Percentiles rank a stretch among this genome's conserved stretches.
phyloP scores from a whole-genome alignment of 495 filamentous ascomycete genomes.

The Antarctomyces pellizariae region DNA sequence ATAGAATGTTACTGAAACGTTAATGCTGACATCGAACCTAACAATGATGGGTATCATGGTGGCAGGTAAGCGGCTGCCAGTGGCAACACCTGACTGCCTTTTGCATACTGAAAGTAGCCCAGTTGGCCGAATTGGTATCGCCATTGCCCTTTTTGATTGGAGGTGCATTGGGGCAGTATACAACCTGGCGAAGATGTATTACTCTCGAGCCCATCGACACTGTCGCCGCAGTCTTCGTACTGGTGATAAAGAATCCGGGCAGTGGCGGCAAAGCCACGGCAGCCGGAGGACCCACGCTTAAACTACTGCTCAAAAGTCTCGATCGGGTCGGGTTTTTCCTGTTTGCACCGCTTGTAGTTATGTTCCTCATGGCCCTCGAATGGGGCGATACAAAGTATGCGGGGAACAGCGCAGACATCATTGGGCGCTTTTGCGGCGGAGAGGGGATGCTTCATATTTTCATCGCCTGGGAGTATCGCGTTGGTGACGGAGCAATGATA shows the following conservation, averaged over 20 bases:
- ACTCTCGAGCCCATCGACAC: conserved; percentile 22
- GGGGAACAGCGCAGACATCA: conserved; percentile 17
- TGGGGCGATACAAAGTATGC: conserved; percentile 19
- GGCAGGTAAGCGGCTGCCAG: conserved; percentile 16
- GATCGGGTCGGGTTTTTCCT: conserved; percentile 24
- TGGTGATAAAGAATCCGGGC: conserved; percentile 27
- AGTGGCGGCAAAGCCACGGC: conserved; percentile 10
- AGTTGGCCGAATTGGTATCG: conserved; percentile 21
- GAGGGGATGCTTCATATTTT: conserved; percentile 19
- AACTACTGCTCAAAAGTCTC: conserved; percentile 13
- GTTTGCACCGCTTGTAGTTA: conserved; percentile 15
- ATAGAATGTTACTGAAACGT: too few species aligned
- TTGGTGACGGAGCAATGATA: conserved; percentile 25
- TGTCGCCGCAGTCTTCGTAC: conserved; percentile 20
- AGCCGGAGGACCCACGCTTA: not conserved
- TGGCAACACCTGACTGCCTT: conserved; percentile 2
- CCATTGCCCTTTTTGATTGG: conserved; percentile 31
- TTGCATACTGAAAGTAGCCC: conserved; percentile 18
- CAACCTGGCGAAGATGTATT: conserved; percentile 22
- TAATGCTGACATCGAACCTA: conserved; percentile 1
- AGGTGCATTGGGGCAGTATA: conserved; percentile 36
- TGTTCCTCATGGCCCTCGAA: conserved; percentile 21
- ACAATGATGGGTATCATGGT: conserved; percentile 15
- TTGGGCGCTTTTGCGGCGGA: conserved; percentile 24
- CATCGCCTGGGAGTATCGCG: conserved; percentile 18